Percentiles rank a stretch among this genome's conserved stretches.
Evolutionary conservation across 371 early-diverging fungal genomes (phyloP).

Genomic region (Entomophthora muscae): DNA sequence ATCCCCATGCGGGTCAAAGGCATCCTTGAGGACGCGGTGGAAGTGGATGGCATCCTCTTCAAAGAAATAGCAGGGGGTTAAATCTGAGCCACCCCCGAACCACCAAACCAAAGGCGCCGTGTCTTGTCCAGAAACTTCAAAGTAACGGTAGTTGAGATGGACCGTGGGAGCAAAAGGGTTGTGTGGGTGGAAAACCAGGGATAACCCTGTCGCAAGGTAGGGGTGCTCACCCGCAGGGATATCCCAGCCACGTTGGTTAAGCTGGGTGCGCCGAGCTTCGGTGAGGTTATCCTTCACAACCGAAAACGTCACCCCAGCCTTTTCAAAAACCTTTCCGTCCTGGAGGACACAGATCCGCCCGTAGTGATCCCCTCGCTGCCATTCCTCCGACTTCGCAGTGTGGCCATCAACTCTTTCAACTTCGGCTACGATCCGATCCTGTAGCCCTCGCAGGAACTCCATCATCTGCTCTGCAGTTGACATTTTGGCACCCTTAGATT

Average conservation of each 20-base stretch:
- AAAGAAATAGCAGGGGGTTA: constrained; percentile 62
- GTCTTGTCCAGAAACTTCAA: constrained; percentile 59
- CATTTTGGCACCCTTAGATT: background rate
- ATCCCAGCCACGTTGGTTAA: constrained; percentile 49
- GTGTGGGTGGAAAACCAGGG: constrained; percentile 82
- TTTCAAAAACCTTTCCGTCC: constrained; percentile 80
- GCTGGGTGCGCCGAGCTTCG: constrained; percentile 51
- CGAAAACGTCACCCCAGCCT: constrained; percentile 83
- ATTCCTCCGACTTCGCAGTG: background rate
- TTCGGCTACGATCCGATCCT: background rate
- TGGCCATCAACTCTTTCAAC: background rate
- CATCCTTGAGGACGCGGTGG: constrained; percentile 54
- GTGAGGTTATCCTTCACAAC: constrained; percentile 59
- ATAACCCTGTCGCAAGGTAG: constrained; percentile 72
- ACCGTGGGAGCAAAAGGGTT: constrained; percentile 93
- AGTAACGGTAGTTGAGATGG: constrained; percentile 93
- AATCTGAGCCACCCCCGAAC: constrained; percentile 79
- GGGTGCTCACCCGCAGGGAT: constrained; percentile 31
- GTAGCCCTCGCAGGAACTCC: background rate
- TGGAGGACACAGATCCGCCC: constrained; percentile 53
- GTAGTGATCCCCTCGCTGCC: background rate
- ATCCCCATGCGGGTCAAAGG: constrained; percentile 54
- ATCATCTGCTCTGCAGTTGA: background rate
- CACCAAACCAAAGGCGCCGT: constrained; percentile 40
- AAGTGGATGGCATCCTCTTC: constrained; percentile 68